Conservation (phyloP, 225 moss, liverwort and hornwort species). For the Marchantia paleacea region DNA sequence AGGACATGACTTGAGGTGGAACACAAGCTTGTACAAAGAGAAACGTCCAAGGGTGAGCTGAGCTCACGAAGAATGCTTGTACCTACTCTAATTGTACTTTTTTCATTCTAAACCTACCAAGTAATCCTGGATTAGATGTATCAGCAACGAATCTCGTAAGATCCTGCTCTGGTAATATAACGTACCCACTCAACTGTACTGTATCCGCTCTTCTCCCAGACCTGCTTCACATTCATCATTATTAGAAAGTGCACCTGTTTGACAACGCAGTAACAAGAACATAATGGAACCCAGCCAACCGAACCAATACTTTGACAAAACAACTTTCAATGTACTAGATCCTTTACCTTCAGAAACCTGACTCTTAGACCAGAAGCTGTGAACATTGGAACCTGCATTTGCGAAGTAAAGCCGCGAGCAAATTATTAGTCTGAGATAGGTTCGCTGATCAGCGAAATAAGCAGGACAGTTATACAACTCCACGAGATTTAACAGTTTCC, state of each 20-base stretch:
- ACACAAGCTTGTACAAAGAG: constrained; percentile 26
- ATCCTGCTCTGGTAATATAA: constrained; percentile 95
- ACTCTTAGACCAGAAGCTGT: constrained; percentile 88
- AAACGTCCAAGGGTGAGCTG: constrained; percentile 26
- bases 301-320: no score
- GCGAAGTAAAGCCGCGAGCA: not conserved
- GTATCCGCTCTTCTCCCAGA: constrained; percentile 99
- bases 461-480: not conserved
- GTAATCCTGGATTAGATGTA: not conserved
- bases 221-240: constrained; percentile 37
- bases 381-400: constrained; percentile 81
- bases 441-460: not conserved
- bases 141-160: constrained; percentile 96
- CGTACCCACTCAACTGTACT: constrained; percentile 98
- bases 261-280: not conserved
- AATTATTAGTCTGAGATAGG: not conserved
- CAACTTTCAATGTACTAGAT: not conserved
- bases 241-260: not conserved
- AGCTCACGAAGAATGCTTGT: constrained; percentile 31
- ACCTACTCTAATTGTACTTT: constrained; percentile 18
- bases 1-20: constrained; percentile 13
- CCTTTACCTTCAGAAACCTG: constrained; percentile 73
- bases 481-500: no score
- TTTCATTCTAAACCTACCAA: constrained; percentile 15
- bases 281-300: no score